Percentiles rank a stretch among this genome's conserved stretches.
Evolutionary conservation across 129 eudicot genomes (phyloP).

Genomic region (Tagetes patula): DNA sequence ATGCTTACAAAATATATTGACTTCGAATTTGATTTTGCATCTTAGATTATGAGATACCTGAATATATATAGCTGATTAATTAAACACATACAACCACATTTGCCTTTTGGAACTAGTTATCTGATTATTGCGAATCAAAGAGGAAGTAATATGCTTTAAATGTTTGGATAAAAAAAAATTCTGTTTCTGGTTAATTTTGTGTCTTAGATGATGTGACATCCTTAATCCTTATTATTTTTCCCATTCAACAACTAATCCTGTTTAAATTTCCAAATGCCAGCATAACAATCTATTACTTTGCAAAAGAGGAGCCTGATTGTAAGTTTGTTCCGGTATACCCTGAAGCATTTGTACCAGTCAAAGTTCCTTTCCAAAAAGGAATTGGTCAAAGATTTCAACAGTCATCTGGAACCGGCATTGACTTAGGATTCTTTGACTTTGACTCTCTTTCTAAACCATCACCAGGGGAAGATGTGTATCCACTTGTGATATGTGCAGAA

Average conservation of each 20-base stretch:
- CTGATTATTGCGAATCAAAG: neutral
- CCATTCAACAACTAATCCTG: conserved; percentile 1
- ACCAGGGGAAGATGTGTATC: conserved; percentile 58
- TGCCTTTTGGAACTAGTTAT: neutral
- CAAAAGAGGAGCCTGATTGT: conserved; percentile 62
- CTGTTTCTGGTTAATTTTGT: neutral
- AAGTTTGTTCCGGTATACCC: conserved; percentile 54
- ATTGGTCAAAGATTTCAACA: conserved; percentile 63
- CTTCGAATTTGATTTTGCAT: neutral
- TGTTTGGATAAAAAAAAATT: neutral
- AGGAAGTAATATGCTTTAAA: neutral
- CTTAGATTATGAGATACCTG: neutral
- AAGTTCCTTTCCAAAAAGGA: conserved; percentile 68
- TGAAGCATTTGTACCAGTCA: conserved; percentile 61
- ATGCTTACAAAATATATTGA: neutral
- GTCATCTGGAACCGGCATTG: conserved; percentile 77
- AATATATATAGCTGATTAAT: neutral
- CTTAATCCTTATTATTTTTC: neutral
- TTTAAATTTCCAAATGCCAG: conserved; percentile 37
- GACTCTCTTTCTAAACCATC: conserved; percentile 69
- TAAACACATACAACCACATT: neutral
- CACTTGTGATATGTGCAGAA: conserved; percentile 83
- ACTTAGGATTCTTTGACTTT: conserved; percentile 62
- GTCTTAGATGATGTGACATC: neutral
- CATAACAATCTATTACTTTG: conserved; percentile 81